phyloP scores from a whole-genome alignment of 176 grass and related monocot genomes.

The Bolboschoenus planiculmis region DNA sequence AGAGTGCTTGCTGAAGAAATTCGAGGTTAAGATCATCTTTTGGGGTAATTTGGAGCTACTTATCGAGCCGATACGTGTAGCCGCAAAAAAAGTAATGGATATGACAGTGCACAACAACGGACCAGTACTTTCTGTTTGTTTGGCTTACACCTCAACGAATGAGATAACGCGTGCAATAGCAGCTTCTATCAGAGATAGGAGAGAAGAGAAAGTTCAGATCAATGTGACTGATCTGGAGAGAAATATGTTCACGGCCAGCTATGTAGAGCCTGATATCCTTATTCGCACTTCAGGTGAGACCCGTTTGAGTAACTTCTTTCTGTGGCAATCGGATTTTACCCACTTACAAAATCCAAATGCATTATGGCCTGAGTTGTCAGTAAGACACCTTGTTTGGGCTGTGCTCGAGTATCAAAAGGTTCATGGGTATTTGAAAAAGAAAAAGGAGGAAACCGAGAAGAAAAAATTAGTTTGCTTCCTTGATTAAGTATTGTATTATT shows the following conservation, averaged over 20 bases:
- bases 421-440: slow-evolving; percentile 45
- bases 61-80: slow-evolving; percentile 39
- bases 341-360: slow-evolving; percentile 60
- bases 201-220: slow-evolving; percentile 10
- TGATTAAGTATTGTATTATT: not conserved
- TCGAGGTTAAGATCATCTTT: slow-evolving; percentile 59
- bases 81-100: slow-evolving; percentile 52
- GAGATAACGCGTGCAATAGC: slow-evolving; percentile 60
- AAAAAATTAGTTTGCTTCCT: slow-evolving; percentile 12
- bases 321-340: slow-evolving; percentile 60
- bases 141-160: slow-evolving; percentile 67
- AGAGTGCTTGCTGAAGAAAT: slow-evolving; percentile 48
- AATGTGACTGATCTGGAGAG: slow-evolving; percentile 47
- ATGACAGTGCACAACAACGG: slow-evolving; percentile 56
- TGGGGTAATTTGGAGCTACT: slow-evolving; percentile 66
- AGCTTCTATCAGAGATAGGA: slow-evolving; percentile 32
- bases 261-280: slow-evolving; percentile 59
- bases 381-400: slow-evolving; percentile 54
- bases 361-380: slow-evolving; percentile 75
- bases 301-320: slow-evolving; percentile 73
- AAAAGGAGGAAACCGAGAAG: slow-evolving; percentile 25
- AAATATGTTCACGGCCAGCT: slow-evolving; percentile 50
- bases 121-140: slow-evolving; percentile 56
- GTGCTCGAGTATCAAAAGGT: slow-evolving; percentile 67
- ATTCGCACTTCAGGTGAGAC: slow-evolving; percentile 74